phyloP scores from a whole-genome alignment of 768 basidiomycete genomes.

The Psilocybe cyanescens region DNA sequence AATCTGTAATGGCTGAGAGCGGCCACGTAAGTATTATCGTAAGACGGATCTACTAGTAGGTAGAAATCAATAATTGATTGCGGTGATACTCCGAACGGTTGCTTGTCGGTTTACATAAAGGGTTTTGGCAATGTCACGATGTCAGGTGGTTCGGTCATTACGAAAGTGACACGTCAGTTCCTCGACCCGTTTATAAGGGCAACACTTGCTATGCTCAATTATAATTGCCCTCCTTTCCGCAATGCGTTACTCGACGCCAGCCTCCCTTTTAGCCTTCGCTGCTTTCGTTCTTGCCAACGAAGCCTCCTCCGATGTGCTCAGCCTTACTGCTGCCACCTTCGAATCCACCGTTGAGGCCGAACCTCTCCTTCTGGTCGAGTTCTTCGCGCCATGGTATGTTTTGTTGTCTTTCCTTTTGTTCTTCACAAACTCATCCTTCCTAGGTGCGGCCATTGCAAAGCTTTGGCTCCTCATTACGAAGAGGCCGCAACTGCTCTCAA shows the following conservation, averaged over 20 bases:
- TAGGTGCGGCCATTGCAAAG: slow-evolving; percentile 97
- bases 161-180: slow-evolving; percentile 56
- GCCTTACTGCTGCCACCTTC: slow-evolving; percentile 72
- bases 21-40: slow-evolving; percentile 14
- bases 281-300: slow-evolving; percentile 56
- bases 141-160: slow-evolving; percentile 23
- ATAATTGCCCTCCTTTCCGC: slow-evolving; percentile 30
- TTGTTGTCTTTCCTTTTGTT: background rate
- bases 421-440: background rate
- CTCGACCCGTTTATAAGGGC: slow-evolving; percentile 31
- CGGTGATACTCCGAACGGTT: slow-evolving; percentile 22
- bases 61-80: background rate
- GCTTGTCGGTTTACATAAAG: slow-evolving; percentile 26
- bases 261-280: slow-evolving; percentile 52
- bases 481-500: slow-evolving; percentile 93
- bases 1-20: slow-evolving; percentile 28
- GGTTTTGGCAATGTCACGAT: slow-evolving; percentile 4
- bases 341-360: slow-evolving; percentile 66
- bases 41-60: slow-evolving; percentile 1
- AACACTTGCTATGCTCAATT: slow-evolving; percentile 17
- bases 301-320: slow-evolving; percentile 79
- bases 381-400: slow-evolving; percentile 85
- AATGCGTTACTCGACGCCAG: slow-evolving; percentile 71
- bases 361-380: slow-evolving; percentile 87
- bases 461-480: slow-evolving; percentile 92